phyloP scores from a whole-genome alignment of 176 grass and related monocot genomes.

The Oryza glumipatula region DNA sequence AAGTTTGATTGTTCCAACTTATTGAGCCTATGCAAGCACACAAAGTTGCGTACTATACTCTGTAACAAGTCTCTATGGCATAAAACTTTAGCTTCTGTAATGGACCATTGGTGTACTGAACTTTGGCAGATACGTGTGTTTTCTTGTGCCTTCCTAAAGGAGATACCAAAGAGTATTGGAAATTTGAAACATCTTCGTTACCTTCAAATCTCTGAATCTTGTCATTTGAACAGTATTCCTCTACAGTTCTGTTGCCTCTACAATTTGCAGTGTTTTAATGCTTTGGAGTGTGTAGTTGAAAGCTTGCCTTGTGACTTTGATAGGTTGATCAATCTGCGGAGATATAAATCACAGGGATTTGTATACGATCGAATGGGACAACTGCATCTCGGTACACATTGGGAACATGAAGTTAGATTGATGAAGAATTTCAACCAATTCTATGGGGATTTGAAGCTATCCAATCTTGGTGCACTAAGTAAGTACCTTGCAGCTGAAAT shows the following conservation, averaged over 20 bases:
- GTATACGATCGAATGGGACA: too few relatives aligned
- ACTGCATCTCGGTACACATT: too few relatives aligned
- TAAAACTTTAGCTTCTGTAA: not conserved
- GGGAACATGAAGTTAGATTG: too few relatives aligned
- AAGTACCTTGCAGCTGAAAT: too few relatives aligned
- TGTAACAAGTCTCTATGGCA: not conserved
- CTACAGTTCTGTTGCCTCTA: too few relatives aligned
- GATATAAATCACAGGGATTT: too few relatives aligned
- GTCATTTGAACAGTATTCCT: not conserved
- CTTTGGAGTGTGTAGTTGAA: too few relatives aligned
- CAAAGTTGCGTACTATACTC: not conserved
- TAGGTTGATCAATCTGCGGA: too few relatives aligned
- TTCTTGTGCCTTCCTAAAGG: not conserved
- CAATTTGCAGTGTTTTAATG: too few relatives aligned
- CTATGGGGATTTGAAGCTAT: too few relatives aligned
- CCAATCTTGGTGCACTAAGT: too few relatives aligned
- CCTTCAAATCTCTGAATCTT: not conserved
- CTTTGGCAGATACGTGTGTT: not conserved
- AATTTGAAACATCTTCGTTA: slow-evolving; percentile 24
- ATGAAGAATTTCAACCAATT: not conserved
- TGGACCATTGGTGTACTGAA: not conserved
- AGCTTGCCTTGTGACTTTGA: too few relatives aligned
- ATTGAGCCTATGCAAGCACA: not conserved
- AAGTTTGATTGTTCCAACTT: not conserved
- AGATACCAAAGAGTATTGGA: not conserved